Conservation (phyloP, 2,329 filamentous ascomycete genomes). For the Simplicillium sp. region DNA sequence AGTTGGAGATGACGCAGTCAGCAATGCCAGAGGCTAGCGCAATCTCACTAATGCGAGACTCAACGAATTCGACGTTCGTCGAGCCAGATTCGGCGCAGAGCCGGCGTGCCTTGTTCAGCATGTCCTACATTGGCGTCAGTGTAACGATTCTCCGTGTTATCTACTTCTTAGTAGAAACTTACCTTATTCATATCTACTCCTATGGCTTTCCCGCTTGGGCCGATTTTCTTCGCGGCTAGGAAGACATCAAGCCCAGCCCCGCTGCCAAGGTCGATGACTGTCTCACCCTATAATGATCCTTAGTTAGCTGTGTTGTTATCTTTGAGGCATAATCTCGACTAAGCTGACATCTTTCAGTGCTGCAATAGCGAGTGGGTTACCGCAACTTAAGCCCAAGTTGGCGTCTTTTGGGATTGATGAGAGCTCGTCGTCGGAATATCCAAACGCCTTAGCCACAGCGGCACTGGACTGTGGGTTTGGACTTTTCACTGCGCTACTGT, state of each 20-base stretch:
- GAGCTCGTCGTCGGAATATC: constrained; percentile 40
- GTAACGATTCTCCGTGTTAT: not conserved
- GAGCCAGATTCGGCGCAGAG: constrained; percentile 29
- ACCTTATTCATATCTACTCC: constrained; percentile 54
- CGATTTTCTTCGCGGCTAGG: constrained; percentile 40
- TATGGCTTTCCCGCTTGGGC: constrained; percentile 35
- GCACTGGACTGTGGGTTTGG: constrained; percentile 22
- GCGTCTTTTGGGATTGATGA: constrained; percentile 31
- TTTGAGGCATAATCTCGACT: too few species aligned
- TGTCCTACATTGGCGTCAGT: constrained; percentile 28
- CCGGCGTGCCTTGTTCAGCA: constrained; percentile 38
- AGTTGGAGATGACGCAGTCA: constrained; percentile 56
- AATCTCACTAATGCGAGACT: constrained; percentile 38
- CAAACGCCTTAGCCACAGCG: constrained; percentile 39
- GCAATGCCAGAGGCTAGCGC: constrained; percentile 28
- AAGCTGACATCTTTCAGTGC: constrained; percentile 29
- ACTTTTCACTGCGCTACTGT: constrained; percentile 20
- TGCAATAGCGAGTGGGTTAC: constrained; percentile 41
- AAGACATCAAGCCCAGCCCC: constrained; percentile 51
- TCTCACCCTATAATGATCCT: constrained; percentile 44
- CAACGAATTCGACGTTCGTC: constrained; percentile 37
- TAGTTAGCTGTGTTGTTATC: too few species aligned
- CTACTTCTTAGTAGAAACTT: not conserved
- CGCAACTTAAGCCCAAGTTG: constrained; percentile 45
- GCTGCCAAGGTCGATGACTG: constrained; percentile 45